A percentile compares a stretch with the other conserved stretches of the same genome.
phyloP scores from a whole-genome alignment of 345 rosid species.

The Eucalyptus melliodora region DNA sequence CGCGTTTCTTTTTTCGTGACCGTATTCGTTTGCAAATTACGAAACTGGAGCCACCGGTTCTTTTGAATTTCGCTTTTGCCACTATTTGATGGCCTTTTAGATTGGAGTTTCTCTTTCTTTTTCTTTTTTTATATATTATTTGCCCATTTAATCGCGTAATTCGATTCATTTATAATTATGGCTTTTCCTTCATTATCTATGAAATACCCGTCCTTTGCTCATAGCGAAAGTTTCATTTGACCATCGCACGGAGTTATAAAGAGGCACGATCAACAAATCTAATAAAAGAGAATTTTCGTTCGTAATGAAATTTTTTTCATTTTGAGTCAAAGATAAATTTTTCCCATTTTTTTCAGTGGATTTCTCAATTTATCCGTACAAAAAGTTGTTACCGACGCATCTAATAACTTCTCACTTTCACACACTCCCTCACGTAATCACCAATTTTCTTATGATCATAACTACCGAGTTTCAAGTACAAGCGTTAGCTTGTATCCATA shows the following conservation, averaged over 20 bases:
- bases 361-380: background rate
- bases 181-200: background rate
- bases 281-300: background rate
- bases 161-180: background rate
- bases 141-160: background rate
- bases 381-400: fast-evolving
- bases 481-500: background rate
- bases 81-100: background rate
- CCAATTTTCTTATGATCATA: fast-evolving
- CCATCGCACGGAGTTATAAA: background rate
- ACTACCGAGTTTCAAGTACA: background rate
- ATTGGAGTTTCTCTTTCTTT: background rate
- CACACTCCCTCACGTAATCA: fast-evolving
- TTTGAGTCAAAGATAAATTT: background rate
- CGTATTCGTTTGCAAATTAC: background rate
- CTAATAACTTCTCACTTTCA: background rate
- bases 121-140: background rate
- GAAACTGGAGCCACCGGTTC: background rate
- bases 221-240: background rate
- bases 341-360: background rate
- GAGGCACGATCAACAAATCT: background rate
- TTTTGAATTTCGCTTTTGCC: background rate
- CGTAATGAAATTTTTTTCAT: fast-evolving
- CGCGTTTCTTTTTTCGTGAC: background rate
- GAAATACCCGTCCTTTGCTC: background rate